A percentile compares a stretch with the other conserved stretches of the same genome.
Conservation (phyloP, 139 green algal genomes). For the Medakamo hakoo region DNA sequence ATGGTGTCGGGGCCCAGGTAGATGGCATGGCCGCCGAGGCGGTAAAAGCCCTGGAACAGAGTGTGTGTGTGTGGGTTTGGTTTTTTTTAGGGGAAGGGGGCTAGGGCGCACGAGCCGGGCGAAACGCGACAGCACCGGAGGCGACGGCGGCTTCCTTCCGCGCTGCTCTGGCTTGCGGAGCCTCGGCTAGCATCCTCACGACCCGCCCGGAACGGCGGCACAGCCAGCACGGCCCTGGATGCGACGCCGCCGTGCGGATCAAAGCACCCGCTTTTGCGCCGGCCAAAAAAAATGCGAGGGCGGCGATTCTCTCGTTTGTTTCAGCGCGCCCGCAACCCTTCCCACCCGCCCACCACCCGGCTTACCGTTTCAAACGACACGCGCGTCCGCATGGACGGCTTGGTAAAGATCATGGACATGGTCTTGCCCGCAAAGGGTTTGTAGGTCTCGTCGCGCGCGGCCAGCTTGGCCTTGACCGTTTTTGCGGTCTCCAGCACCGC, state of each 20-base stretch:
- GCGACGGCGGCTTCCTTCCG: too few species aligned
- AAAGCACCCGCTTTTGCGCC: too few species aligned
- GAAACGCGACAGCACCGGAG: not conserved
- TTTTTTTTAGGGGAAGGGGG: not conserved
- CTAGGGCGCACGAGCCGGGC: not conserved
- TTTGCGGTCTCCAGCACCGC: conserved; percentile 64
- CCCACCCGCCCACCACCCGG: not conserved
- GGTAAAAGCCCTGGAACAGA: conserved; percentile 75
- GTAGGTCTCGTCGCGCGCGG: conserved; percentile 60
- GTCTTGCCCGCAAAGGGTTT: conserved; percentile 81
- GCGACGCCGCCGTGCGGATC: too few species aligned
- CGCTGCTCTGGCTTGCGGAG: too few species aligned
- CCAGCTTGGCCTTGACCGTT: conserved; percentile 68
- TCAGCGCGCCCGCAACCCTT: not conserved
- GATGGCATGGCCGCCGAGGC: conserved; percentile 82
- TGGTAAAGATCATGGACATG: conserved; percentile 99
- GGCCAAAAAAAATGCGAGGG: not conserved
- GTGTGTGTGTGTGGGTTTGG: not conserved
- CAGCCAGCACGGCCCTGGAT: too few species aligned
- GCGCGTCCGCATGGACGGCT: conserved; percentile 87
- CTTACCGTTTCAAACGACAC: conserved; percentile 94
- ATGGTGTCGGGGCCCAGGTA: conserved; percentile 92
- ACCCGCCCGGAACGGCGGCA: too few species aligned
- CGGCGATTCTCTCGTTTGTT: not conserved
- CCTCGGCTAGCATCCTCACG: too few species aligned